Conservation (phyloP, 1,284 basidiomycete genomes). For the Trametes polyzona region DNA sequence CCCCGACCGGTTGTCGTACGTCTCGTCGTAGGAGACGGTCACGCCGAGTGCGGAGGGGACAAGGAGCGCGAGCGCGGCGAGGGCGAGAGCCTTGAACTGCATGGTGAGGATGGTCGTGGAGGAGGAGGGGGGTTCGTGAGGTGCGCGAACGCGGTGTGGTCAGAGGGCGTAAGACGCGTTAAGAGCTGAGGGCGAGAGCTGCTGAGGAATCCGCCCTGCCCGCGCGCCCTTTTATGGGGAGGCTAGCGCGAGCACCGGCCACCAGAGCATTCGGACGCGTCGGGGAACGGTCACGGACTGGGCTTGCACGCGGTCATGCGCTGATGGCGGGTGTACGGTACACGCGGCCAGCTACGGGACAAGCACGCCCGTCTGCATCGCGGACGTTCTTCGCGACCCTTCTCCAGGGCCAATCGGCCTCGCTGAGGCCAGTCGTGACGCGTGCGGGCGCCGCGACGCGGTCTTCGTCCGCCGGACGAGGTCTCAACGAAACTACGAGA, state of each 20-base stretch:
- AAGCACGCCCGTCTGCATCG: not conserved
- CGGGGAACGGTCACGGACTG: not conserved
- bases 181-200: not conserved
- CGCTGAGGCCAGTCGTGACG: no score
- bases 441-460: not conserved
- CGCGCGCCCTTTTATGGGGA: not conserved
- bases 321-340: not conserved
- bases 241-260: not conserved
- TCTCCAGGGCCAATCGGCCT: not conserved
- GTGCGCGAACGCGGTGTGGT: not conserved
- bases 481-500: not conserved
- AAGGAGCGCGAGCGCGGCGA: conserved; percentile 31
- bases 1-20: conserved; percentile 44
- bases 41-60: conserved; percentile 27
- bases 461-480: not conserved
- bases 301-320: not conserved
- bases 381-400: not conserved
- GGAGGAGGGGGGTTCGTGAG: not conserved
- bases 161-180: not conserved
- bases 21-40: conserved; percentile 43
- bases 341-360: not conserved
- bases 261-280: not conserved
- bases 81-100: conserved; percentile 29
- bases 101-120: conserved; percentile 16
- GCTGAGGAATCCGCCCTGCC: not conserved